phyloP scores from a whole-genome alignment of 257 asterid species.

The Capsicum rhomboideum region DNA sequence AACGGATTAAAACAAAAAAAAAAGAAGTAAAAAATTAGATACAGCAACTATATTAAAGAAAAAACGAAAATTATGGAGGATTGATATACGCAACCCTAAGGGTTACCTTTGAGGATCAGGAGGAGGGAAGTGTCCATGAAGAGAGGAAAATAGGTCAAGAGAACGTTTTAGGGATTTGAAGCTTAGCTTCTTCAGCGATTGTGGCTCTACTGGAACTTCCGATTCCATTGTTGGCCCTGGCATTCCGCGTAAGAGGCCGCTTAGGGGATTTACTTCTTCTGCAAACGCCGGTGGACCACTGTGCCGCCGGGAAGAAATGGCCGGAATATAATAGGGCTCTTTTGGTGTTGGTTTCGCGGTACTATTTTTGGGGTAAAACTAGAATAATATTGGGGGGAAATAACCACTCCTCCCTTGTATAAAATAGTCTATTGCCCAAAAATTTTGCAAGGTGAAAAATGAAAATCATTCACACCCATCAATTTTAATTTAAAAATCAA shows the following conservation, averaged over 20 bases:
- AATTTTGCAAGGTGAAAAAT: no score
- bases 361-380: no score
- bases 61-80: neutral
- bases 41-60: no score
- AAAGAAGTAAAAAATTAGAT: neutral
- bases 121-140: constrained; percentile 64
- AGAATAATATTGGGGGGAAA: no score
- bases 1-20: neutral
- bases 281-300: neutral
- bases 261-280: neutral
- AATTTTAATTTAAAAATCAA: no score
- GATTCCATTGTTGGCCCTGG: constrained; percentile 55
- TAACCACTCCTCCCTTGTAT: no score
- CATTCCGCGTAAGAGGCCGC: no score
- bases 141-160: constrained; percentile 89
- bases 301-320: neutral
- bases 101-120: constrained; percentile 71
- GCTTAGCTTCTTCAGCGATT: constrained; percentile 80
- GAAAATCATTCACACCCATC: no score
- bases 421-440: no score
- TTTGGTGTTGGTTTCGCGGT: no score
- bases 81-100: neutral
- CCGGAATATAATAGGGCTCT: neutral
- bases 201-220: constrained; percentile 84
- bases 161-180: constrained; percentile 80